Evolutionary conservation across 1,284 basidiomycete species (phyloP).

Genomic region (Cutaneotrichosporon spelunceum): DNA sequence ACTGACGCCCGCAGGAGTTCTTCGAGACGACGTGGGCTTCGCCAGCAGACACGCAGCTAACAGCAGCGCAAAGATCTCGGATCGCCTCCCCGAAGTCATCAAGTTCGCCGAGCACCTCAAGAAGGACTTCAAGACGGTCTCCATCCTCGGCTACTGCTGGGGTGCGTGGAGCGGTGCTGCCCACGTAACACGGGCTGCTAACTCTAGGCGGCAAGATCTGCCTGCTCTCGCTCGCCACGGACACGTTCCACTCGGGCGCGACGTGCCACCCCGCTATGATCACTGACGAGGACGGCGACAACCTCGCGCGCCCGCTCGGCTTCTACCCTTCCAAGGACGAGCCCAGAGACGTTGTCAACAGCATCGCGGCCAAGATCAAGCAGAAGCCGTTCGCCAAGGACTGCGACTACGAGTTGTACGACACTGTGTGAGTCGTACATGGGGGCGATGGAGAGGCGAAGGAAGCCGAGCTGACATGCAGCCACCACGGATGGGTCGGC

Average conservation of each 20-base stretch:
- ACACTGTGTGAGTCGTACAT: conserved; percentile 41
- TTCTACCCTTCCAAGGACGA: conserved; percentile 46
- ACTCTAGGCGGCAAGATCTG: conserved; percentile 42
- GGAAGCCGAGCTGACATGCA: conserved; percentile 29
- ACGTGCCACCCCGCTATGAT: conserved; percentile 47
- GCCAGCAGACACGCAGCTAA: conserved; percentile 1
- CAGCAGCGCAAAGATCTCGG: conserved; percentile 38
- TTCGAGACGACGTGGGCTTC: conserved; percentile 34
- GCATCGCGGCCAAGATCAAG: conserved; percentile 29
- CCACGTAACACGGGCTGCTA: neutral
- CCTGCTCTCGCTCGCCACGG: conserved; percentile 30
- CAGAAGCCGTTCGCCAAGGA: conserved; percentile 30
- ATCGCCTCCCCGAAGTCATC: conserved; percentile 40
- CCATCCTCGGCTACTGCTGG: conserved; percentile 46
- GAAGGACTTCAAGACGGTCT: conserved; percentile 32
- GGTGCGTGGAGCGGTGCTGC: conserved; percentile 24
- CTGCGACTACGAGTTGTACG: conserved; percentile 37
- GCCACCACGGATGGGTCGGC: conserved; percentile 70
- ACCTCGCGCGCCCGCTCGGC: conserved; percentile 36
- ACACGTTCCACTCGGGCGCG: conserved; percentile 34
- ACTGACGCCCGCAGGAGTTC: conserved; percentile 28
- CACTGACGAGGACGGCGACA: conserved; percentile 37
- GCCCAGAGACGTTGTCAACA: conserved; percentile 35
- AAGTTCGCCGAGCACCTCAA: conserved; percentile 36
- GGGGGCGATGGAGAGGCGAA: neutral